Percentiles rank a stretch among this genome's conserved stretches.
Evolutionary conservation across 106 monocot genomes (phyloP).

Genomic region (Phalaenopsis equestris): DNA sequence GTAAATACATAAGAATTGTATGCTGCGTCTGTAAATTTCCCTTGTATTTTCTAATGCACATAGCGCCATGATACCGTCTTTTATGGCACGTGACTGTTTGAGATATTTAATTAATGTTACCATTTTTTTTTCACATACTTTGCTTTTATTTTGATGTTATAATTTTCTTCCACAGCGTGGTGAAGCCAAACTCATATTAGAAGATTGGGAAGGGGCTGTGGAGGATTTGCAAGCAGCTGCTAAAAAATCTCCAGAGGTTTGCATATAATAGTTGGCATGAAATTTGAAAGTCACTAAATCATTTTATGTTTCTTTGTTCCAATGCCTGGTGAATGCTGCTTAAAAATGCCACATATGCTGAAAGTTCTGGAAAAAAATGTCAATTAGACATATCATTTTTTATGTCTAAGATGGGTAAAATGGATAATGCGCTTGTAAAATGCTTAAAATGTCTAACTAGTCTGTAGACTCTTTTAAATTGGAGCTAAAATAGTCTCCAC

Average conservation of each 20-base stretch:
- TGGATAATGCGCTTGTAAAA: too few species aligned
- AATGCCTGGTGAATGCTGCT: not conserved
- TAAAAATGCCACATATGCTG: not conserved
- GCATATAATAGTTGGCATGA: not conserved
- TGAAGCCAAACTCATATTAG: slow-evolving; percentile 83
- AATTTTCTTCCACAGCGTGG: slow-evolving; percentile 52
- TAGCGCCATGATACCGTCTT: not conserved
- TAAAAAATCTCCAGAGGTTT: slow-evolving; percentile 88
- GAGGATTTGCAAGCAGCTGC: slow-evolving; percentile 76
- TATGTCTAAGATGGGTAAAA: too few species aligned
- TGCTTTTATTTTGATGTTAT: not conserved
- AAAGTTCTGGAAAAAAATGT: not conserved
- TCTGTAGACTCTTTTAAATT: too few species aligned
- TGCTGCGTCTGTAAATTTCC: too few species aligned
- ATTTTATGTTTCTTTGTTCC: not conserved
- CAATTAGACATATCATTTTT: not conserved
- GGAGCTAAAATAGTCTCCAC: too few species aligned
- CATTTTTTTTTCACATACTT: not conserved
- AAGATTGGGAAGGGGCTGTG: slow-evolving; percentile 98
- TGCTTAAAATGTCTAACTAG: too few species aligned
- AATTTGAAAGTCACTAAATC: not conserved
- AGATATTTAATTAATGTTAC: not conserved
- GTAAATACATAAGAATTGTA: too few species aligned
- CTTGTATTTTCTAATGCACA: not conserved
- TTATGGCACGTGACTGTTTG: not conserved